Evolutionary conservation across 1,284 basidiomycete genomes (phyloP), one percentile per base, ranked within the genome.

Genomic region (Rhodotorula glutinis): DNA sequence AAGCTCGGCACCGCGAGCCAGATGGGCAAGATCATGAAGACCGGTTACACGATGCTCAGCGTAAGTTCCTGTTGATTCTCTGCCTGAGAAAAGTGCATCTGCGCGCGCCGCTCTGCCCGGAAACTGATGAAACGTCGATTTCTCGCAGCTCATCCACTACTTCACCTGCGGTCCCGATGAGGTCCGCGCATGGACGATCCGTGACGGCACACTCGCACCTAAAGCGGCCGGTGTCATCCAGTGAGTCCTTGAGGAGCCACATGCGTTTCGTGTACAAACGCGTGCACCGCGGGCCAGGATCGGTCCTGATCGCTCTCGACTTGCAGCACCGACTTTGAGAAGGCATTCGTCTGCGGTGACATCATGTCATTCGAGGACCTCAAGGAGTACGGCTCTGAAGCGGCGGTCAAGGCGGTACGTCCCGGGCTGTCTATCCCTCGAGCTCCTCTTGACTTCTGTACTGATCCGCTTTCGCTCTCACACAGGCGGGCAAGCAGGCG

Each of bases 271-370:
- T 38, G 33, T 11, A 11, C 33, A 11, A 11, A 5, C 11, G 33
- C 33, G 7, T 38, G 11, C 33, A 11, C 33, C 30, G n/a, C 9
- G 17, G 13, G 17, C 25, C 33, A 11, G 11, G 47, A 7, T 40
- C 46, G 21, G n/a, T n/a, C n/a, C 33, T 7, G 3, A 16, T 40
- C 33, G 7, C 27, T 55, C 33, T 30, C 69, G 68, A 21, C 40
- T 1, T 17, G 17, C 73, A 89, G 88, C 82, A 87, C 91, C 53
- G 92, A 95, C 80, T 95, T 95, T 78, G 91, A 98, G 82, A 91
- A 95, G 80, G 96, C 96, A 82, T 98, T 98, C 76, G 91, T 99
- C n/a, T 98, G 95, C 76, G 96, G 95, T 80, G 95, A 98, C 81
- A 97, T 98, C 78, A 97, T 98, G 91, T 78, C 87, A 7, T 97